Conservation (phyloP, 768 basidiomycete species). For the Tulasnella sp. region DNA sequence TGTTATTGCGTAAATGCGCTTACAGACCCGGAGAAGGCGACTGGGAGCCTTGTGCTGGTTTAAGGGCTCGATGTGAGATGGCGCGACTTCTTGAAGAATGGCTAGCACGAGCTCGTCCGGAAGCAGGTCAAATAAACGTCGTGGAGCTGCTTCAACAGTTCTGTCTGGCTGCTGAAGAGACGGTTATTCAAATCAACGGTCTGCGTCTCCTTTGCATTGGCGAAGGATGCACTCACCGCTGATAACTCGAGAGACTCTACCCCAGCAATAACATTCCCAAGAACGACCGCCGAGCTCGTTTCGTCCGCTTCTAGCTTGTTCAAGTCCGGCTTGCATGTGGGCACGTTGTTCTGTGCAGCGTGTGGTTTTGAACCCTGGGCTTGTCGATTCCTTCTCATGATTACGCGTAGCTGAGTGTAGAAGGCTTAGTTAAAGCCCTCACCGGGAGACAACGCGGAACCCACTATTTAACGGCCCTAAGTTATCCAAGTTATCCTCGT, state of each 20-base stretch:
- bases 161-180: neutral
- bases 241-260: neutral
- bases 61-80: neutral
- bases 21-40: neutral
- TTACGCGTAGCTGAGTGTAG: neutral
- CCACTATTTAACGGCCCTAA: too few species aligned
- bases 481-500: too few species aligned
- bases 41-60: neutral
- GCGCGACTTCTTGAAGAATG: neutral
- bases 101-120: conserved; percentile 3
- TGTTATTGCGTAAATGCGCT: neutral
- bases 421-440: neutral
- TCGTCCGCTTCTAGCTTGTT: neutral
- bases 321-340: neutral
- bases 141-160: neutral
- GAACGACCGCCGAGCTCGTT: neutral
- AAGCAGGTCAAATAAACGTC: conserved; percentile 1
- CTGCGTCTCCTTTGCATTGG: neutral
- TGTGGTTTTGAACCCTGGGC: neutral
- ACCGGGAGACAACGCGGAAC: neutral
- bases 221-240: neutral
- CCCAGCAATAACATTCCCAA: neutral
- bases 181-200: neutral
- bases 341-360: neutral
- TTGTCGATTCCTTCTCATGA: neutral